These are phyloP conservation scores for Hamamelis virginiana DNA, from an alignment of 164 flowering plant species.

Conservation along the genomic window DNA sequence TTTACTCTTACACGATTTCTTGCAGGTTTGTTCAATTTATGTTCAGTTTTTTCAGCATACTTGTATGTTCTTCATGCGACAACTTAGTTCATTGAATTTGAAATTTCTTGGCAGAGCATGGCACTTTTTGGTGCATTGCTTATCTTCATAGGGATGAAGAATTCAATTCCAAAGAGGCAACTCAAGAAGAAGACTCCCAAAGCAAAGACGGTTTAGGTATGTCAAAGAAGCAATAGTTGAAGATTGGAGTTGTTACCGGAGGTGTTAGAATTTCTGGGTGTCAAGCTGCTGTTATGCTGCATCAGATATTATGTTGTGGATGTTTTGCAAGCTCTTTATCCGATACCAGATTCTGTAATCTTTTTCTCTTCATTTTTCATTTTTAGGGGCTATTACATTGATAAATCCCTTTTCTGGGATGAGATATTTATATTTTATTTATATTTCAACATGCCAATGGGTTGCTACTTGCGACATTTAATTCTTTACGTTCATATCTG, in stretches of 20 bases:
- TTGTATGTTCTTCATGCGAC: neutral
- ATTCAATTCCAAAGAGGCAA: conserved; percentile 35
- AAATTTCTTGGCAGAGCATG: conserved; percentile 26
- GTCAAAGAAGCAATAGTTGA: neutral
- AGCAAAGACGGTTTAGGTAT: conserved; percentile 32
- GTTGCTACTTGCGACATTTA: neutral
- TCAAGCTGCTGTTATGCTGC: neutral
- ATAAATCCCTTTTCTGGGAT: neutral
- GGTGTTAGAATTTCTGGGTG: neutral
- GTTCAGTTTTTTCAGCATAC: neutral
- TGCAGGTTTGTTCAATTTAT: conserved; percentile 29
- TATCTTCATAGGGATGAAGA: conserved; percentile 55
- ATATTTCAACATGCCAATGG: neutral
- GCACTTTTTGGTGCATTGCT: conserved; percentile 53
- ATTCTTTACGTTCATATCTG: neutral
- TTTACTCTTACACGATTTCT: conserved; percentile 23
- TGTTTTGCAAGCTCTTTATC: conserved; percentile 1
- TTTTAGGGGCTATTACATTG: neutral
- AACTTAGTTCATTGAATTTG: neutral
- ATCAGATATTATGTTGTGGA: conserved; percentile 1
- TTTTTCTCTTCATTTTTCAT: neutral
- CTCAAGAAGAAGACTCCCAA: conserved; percentile 40
- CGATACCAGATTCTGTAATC: neutral
- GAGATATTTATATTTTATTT: neutral
- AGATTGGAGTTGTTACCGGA: neutral